phyloP scores from a whole-genome alignment of 345 rosid species.

The Gossypioides kirkii region DNA sequence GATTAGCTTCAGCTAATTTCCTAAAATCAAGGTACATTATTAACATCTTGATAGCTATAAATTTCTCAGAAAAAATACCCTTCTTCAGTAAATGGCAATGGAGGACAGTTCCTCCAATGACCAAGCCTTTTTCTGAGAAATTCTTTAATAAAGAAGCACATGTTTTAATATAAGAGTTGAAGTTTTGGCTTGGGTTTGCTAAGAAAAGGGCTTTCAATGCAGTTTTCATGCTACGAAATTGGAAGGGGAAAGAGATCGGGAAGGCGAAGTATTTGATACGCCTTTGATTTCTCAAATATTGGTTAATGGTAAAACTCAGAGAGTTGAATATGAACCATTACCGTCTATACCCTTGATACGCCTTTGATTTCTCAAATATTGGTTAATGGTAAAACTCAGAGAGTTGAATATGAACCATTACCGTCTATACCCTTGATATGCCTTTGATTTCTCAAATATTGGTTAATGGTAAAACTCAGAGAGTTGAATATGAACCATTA shows the following conservation, averaged over 20 bases:
- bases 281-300: no score
- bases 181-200: conserved; percentile 18
- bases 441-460: no score
- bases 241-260: background rate
- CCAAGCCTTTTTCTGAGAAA: conserved; percentile 27
- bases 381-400: no score
- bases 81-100: conserved; percentile 45
- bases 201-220: conserved; percentile 28
- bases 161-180: conserved; percentile 23
- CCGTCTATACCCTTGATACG: no score
- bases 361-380: no score
- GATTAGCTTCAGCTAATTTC: conserved; percentile 34
- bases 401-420: no score
- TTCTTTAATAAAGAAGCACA: conserved; percentile 31
- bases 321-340: no score
- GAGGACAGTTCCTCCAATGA: conserved; percentile 33
- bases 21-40: conserved; percentile 39
- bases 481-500: no score
- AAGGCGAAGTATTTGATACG: background rate
- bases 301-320: no score
- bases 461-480: no score
- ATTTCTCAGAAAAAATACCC: conserved; percentile 40
- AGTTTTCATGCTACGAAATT: conserved; percentile 25
- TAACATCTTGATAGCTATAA: conserved; percentile 41
- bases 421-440: no score